Evolutionary conservation across 179 eudicot genomes (phyloP).

Genomic region (Silene vulgaris): DNA sequence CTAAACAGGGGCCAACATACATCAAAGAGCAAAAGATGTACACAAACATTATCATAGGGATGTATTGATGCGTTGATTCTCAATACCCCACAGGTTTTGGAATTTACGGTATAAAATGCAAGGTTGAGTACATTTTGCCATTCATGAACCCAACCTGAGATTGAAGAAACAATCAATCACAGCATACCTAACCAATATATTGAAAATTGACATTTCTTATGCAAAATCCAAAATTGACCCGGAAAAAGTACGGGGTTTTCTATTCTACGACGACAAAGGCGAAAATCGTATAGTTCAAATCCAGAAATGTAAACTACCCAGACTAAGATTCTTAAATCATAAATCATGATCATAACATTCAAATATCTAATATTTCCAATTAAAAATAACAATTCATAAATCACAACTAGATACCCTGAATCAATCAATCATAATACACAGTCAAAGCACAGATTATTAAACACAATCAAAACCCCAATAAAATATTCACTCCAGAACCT

Average conservation of each 20-base stretch:
- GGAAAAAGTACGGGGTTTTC: neutral
- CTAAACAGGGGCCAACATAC: neutral
- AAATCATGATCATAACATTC: neutral
- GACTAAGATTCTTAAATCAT: neutral
- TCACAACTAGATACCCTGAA: slow-evolving; percentile 10
- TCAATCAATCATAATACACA: slow-evolving; percentile 6
- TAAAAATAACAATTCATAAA: neutral
- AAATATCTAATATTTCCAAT: too few relatives aligned
- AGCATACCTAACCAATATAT: neutral
- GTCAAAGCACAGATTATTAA: neutral
- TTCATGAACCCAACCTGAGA: neutral
- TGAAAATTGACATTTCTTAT: neutral
- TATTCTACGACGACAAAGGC: neutral
- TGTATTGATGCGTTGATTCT: neutral
- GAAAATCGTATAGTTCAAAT: neutral
- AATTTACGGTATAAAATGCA: neutral
- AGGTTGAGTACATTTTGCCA: neutral
- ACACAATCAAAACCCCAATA: slow-evolving; percentile 6
- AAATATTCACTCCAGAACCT: slow-evolving; percentile 9
- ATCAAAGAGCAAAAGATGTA: neutral
- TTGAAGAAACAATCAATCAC: neutral
- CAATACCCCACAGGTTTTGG: neutral
- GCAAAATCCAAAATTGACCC: neutral
- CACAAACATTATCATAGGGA: neutral
- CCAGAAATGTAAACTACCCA: slow-evolving; percentile 15